These are phyloP conservation scores for Pneumocystis murina DNA, from an alignment of 1,139 yeast species.

Conservation along the genomic window DNA sequence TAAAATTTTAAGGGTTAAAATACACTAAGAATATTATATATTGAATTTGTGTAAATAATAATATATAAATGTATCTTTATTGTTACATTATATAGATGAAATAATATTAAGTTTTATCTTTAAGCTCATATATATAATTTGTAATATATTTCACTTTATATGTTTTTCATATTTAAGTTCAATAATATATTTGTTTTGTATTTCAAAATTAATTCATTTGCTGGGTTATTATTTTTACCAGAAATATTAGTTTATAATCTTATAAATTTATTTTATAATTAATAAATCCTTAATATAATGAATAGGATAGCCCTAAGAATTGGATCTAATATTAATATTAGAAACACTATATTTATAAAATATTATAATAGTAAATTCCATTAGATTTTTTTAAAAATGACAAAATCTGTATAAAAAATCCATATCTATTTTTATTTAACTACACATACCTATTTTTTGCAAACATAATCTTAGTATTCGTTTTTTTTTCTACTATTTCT, in stretches of 20 bases:
- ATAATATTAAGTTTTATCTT: conserved; percentile 11
- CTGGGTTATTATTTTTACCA: conserved; percentile 39
- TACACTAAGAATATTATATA: no score
- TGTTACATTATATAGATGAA: not conserved
- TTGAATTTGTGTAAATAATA: no score
- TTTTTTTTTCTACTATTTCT: conserved; percentile 41
- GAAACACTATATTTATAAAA: conserved; percentile 88
- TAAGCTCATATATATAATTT: conserved; percentile 13
- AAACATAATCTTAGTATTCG: not conserved
- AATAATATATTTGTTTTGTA: conserved; percentile 57
- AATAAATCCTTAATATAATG: conserved; percentile 37
- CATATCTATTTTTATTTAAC: conserved; percentile 42
- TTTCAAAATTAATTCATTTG: conserved; percentile 43
- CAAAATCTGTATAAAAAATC: conserved; percentile 45
- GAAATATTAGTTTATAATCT: conserved; percentile 51
- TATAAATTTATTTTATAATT: not conserved
- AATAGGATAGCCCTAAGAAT: conserved; percentile 74
- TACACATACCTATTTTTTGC: conserved; percentile 36
- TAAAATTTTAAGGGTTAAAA: no score
- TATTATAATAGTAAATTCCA: conserved; percentile 79
- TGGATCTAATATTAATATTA: conserved; percentile 78
- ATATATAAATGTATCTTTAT: not conserved
- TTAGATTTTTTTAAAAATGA: conserved; percentile 48
- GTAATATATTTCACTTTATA: conserved; percentile 40
- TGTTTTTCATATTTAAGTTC: conserved; percentile 48